These are phyloP conservation scores for Thraustochytrium sp. DNA, from an alignment of 352 stramenopile species.

Conservation along the genomic window DNA sequence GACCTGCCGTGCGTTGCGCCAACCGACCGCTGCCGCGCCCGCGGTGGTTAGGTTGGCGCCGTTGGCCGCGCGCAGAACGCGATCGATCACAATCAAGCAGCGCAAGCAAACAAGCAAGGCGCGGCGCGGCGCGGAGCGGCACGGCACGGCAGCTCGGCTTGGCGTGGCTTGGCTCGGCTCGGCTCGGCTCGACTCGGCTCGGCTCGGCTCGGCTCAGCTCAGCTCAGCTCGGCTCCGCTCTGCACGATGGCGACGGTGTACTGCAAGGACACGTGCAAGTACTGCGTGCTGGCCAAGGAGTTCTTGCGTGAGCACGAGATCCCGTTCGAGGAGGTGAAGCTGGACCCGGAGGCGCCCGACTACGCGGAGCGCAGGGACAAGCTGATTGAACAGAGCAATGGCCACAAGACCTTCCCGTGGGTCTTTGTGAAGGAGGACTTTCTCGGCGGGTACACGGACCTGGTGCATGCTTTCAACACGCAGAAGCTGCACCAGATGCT, in stretches of 20 bases:
- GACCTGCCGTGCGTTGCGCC: background rate
- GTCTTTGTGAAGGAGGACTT: constrained; percentile 42
- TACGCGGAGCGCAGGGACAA: constrained; percentile 24
- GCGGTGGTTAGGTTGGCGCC: background rate
- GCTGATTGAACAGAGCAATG: constrained; percentile 35
- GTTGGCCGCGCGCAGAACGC: no score
- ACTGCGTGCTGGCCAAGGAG: constrained; percentile 39
- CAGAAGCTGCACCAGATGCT: constrained; percentile 27
- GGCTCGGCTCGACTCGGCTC: no score
- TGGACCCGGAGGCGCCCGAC: constrained; percentile 5
- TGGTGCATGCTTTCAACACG: constrained; percentile 38
- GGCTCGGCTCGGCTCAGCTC: no score
- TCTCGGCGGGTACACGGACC: constrained; percentile 39
- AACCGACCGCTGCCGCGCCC: background rate
- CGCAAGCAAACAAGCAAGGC: no score
- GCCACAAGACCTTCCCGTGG: constrained; percentile 44
- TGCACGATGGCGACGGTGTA: constrained; percentile 30
- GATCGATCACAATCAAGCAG: no score
- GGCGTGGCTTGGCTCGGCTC: no score
- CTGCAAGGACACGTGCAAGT: constrained; percentile 42
- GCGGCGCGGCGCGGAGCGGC: no score
- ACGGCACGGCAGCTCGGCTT: no score
- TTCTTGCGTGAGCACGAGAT: constrained; percentile 41
- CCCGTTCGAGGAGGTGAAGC: constrained; percentile 1
- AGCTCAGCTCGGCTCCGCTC: background rate